Base-by-base conservation (phyloP, 306 rosid genomes). In the Medicago lupulina region DNA sequence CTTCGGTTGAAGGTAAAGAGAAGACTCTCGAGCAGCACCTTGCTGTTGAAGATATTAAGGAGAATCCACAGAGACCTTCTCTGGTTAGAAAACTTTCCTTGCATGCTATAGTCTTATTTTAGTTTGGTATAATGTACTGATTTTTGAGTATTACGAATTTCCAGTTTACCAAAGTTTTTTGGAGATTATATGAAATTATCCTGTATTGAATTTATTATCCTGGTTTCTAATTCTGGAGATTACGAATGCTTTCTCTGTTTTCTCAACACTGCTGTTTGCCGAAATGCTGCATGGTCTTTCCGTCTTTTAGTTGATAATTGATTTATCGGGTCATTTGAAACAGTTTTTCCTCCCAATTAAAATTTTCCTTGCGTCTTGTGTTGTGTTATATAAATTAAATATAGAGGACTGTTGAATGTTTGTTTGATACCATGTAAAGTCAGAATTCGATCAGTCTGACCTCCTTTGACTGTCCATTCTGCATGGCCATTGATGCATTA, bases 1-100 rank as follows among this genome's bases (percentile, higher is more conserved):
- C 55, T 16, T 34, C 71, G 5, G 72, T 18, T 36, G 96, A 90
- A n/a, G 93, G 83, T 58, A 90, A 85, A 71, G 89, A 82, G 75
- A 86, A 63, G 77, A 76, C 87, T 41, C 77, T 75, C n/a, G 90
- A 90, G 79, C 86, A 92, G 53, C 83, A 83, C 67, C 76, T 80
- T 73, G 84, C 76, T 23, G 79, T 78, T 60, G 96, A 90, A 67
- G 99, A 96, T 7, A 70, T 76, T 19, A 84, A 71, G 67, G 98
- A 89, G 79, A 83, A 71, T 79, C 93, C 92, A 39, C 88, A 75
- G 84, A 89, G 80, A 65, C 82, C 92, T 31, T 84, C 97, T 70
- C 51, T 81, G 92, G 99, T 92, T 76, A 74, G 86, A 55, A 55
- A 70, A 71, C 28, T 6, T 76, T 71, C 49, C 13, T 59, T 79